Percentiles rank a stretch among this genome's conserved stretches.
These are phyloP conservation scores for Fusarium albosuccineum DNA, from an alignment of 2,329 filamentous ascomycete genomes.

Conservation along the genomic window DNA sequence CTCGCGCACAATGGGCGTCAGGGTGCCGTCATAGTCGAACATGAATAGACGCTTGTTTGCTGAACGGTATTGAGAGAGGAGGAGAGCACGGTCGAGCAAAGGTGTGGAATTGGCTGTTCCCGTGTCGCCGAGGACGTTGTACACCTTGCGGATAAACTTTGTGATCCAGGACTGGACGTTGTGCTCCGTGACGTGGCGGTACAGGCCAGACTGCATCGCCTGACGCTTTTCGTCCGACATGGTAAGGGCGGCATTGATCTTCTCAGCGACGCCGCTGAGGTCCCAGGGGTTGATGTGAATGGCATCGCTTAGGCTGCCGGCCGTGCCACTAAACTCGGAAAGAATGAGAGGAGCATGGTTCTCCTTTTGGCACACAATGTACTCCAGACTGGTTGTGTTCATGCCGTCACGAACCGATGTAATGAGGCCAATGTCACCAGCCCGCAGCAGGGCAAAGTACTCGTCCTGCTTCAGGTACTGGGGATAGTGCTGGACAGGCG, in stretches of 20 bases:
- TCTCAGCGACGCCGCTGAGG: conserved; percentile 82
- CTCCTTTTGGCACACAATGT: conserved; percentile 91
- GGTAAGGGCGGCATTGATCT: conserved; percentile 84
- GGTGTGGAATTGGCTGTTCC: conserved; percentile 83
- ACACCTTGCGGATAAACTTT: conserved; percentile 81
- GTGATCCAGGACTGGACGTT: conserved; percentile 90
- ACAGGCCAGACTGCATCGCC: conserved; percentile 79
- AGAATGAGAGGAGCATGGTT: conserved; percentile 90
- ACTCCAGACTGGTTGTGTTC: conserved; percentile 97
- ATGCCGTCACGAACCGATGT: conserved; percentile 97
- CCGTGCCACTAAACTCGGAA: conserved; percentile 96
- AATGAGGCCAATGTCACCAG: conserved; percentile 92
- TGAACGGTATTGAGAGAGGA: conserved; percentile 80
- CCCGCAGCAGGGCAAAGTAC: conserved; percentile 93
- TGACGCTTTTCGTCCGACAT: conserved; percentile 77
- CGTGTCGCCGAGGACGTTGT: conserved; percentile 83
- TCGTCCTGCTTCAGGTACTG: conserved; percentile 92
- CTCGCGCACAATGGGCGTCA: conserved; percentile 95
- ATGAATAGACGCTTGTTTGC: conserved; percentile 90
- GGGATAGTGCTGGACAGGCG: conserved; percentile 93
- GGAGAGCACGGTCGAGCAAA: conserved; percentile 78
- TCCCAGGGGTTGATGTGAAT: conserved; percentile 99
- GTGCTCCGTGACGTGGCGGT: conserved; percentile 85
- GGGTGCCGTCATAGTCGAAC: conserved; percentile 98
- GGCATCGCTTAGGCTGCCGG: conserved; percentile 84